Conservation (phyloP, 2,329 filamentous ascomycete species). For the Fusarium bactridioides region DNA sequence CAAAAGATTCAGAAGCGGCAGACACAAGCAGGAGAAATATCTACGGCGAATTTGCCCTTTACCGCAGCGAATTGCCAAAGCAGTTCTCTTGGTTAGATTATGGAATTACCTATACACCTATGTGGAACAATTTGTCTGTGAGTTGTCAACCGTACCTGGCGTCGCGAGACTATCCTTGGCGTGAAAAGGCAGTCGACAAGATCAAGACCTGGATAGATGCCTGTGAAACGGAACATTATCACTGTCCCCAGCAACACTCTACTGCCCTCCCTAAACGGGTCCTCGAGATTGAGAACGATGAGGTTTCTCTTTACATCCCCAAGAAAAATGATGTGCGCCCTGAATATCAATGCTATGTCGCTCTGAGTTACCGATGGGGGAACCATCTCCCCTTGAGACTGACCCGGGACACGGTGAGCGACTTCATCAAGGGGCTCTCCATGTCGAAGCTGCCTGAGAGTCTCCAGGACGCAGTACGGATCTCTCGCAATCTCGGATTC, state of each 20-base stretch:
- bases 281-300: neutral
- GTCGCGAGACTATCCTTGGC: neutral
- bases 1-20: accelerated
- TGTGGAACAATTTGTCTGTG: accelerated
- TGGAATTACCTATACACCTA: neutral
- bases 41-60: neutral
- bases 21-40: neutral
- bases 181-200: neutral
- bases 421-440: accelerated
- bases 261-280: neutral
- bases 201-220: neutral
- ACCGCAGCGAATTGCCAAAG: accelerated
- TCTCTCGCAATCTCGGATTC: neutral
- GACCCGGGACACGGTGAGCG: accelerated
- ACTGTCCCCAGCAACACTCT: neutral
- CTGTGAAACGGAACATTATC: neutral
- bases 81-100: neutral
- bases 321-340: accelerated
- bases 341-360: neutral
- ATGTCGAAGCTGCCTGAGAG: neutral
- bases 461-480: neutral
- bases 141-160: accelerated
- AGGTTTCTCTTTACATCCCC: accelerated
- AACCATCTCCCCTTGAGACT: neutral
- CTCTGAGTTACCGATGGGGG: neutral